Percentiles rank a stretch among this genome's conserved stretches.
phyloP scores from a whole-genome alignment of 192 early-diverging fungal species.

The Diversispora eburnea region DNA sequence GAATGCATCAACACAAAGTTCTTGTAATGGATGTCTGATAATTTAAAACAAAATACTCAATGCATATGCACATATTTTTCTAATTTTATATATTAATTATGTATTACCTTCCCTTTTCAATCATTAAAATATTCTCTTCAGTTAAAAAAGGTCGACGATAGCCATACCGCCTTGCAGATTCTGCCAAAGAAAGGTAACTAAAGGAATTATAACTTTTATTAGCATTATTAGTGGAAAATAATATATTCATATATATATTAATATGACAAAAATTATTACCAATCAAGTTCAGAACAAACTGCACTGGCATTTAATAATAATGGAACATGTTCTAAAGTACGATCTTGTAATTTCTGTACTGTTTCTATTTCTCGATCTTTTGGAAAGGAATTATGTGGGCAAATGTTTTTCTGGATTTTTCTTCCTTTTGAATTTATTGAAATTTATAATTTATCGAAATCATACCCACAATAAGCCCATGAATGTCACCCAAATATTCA shows the following conservation, averaged over 20 bases:
- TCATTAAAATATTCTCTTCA: slow-evolving; percentile 49
- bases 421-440: not conserved
- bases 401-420: no score
- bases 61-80: slow-evolving; percentile 37
- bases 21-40: slow-evolving; percentile 65
- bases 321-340: slow-evolving; percentile 40
- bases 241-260: not conserved
- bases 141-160: slow-evolving; percentile 59
- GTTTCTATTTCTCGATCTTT: slow-evolving; percentile 84
- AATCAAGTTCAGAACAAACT: slow-evolving; percentile 65
- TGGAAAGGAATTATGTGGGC: not conserved
- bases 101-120: slow-evolving; percentile 64
- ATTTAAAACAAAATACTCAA: slow-evolving; percentile 22
- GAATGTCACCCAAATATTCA: slow-evolving; percentile 77
- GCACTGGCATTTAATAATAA: slow-evolving; percentile 40
- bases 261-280: slow-evolving; percentile 40
- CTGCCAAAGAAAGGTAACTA: slow-evolving; percentile 62
- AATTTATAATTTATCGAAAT: not conserved
- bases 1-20: slow-evolving; percentile 56
- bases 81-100: slow-evolving; percentile 21
- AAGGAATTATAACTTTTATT: no score
- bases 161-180: slow-evolving; percentile 51
- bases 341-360: slow-evolving; percentile 65
- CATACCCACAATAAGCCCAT: slow-evolving; percentile 70
- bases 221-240: no score